Evolutionary conservation across 768 basidiomycete species (phyloP).

Genomic region (Termitomyces sp.): DNA sequence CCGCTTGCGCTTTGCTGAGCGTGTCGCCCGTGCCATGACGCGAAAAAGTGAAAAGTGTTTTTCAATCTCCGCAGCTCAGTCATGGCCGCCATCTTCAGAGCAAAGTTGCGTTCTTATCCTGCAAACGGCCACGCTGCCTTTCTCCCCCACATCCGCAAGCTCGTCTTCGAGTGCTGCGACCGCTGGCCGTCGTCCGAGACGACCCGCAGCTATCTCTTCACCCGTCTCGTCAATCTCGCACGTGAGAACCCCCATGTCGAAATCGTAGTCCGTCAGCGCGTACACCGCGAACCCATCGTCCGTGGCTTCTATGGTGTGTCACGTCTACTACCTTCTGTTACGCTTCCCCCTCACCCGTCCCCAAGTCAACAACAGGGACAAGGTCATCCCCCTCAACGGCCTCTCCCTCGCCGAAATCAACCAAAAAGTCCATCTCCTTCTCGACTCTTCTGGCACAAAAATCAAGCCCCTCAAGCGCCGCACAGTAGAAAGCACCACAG

Average conservation of each 20-base stretch:
- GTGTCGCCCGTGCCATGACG: slow-evolving; percentile 75
- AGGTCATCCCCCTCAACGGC: slow-evolving; percentile 79
- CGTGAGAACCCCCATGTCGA: slow-evolving; percentile 79
- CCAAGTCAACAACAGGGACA: slow-evolving; percentile 87
- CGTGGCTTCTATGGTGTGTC: slow-evolving; percentile 76
- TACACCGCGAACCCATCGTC: slow-evolving; percentile 73
- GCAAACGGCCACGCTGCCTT: slow-evolving; percentile 76
- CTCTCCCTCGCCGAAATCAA: slow-evolving; percentile 73
- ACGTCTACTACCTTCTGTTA: slow-evolving; percentile 9
- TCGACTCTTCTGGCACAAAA: slow-evolving; percentile 86
- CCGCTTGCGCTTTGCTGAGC: slow-evolving; percentile 72
- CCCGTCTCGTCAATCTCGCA: slow-evolving; percentile 64
- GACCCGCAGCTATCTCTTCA: slow-evolving; percentile 67
- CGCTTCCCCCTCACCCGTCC: slow-evolving; percentile 29
- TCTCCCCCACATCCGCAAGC: slow-evolving; percentile 76
- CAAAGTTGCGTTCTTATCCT: slow-evolving; percentile 51
- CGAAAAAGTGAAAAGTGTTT: background rate
- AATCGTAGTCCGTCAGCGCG: slow-evolving; percentile 75
- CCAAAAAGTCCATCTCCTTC: slow-evolving; percentile 77
- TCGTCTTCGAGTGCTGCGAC: slow-evolving; percentile 89
- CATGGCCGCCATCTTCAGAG: slow-evolving; percentile 38
- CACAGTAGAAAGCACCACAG: slow-evolving; percentile 74
- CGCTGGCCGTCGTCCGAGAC: slow-evolving; percentile 74
- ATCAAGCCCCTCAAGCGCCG: slow-evolving; percentile 78
- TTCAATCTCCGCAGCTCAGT: slow-evolving; percentile 30